Evolutionary conservation across 352 stramenopile genomes (phyloP).

Genomic region (Stephanocyclus meneghinianus): DNA sequence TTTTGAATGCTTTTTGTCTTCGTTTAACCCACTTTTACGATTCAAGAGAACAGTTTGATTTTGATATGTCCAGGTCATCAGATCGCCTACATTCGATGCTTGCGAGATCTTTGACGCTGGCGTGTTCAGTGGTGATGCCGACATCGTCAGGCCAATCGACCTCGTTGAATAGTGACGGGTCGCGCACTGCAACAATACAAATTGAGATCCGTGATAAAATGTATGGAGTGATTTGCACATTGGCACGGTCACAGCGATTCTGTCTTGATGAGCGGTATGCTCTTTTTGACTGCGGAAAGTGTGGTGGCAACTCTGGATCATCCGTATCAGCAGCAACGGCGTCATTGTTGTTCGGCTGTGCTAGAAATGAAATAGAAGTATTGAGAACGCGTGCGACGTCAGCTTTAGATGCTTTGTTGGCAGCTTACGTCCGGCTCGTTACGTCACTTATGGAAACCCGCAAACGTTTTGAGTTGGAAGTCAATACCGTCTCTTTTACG

Average conservation of each 20-base stretch:
- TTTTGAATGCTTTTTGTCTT: conserved; percentile 65
- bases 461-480: background rate
- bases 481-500: background rate
- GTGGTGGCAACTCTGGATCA: background rate
- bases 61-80: background rate
- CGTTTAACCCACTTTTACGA: conserved; percentile 54
- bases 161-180: conserved; percentile 20
- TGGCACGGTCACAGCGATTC: conserved; percentile 57
- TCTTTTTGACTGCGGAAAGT: conserved; percentile 48
- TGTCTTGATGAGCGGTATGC: conserved; percentile 25
- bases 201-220: conserved; percentile 67
- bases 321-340: conserved; percentile 57
- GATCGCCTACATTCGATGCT: conserved; percentile 44
- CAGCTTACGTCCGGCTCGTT: conserved; percentile 58
- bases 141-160: conserved; percentile 50
- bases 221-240: conserved; percentile 67
- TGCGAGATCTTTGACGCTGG: conserved; percentile 39
- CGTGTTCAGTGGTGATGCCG: conserved; percentile 50
- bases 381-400: conserved; percentile 63
- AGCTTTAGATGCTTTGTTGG: conserved; percentile 70
- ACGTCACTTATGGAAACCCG: conserved; percentile 22
- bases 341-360: conserved; percentile 70
- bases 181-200: conserved; percentile 37
- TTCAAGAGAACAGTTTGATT: conserved; percentile 17
- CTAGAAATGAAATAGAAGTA: conserved; percentile 68